Evolutionary conservation across 768 basidiomycete genomes (phyloP).

Genomic region (Pluteus cervinus): DNA sequence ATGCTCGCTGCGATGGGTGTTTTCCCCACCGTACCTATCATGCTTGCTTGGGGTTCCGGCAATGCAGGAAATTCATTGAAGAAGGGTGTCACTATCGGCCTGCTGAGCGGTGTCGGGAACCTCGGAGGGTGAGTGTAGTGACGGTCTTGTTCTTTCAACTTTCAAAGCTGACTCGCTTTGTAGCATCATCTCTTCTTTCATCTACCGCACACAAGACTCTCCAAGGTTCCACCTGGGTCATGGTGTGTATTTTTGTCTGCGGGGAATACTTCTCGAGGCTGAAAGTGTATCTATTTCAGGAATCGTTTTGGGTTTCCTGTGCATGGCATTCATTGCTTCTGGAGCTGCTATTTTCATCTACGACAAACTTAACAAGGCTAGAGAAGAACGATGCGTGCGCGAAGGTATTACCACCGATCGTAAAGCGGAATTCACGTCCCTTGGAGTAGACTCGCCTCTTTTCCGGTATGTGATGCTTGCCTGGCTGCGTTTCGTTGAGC

Average conservation of each 20-base stretch:
- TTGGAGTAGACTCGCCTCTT: no score
- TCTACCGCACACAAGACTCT: conserved; percentile 22
- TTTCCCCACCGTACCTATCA: conserved; percentile 33
- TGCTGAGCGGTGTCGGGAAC: conserved; percentile 41
- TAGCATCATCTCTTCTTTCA: conserved; percentile 29
- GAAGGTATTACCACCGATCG: no score
- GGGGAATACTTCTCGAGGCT: no score
- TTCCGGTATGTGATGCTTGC: no score
- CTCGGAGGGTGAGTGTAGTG: conserved; percentile 25
- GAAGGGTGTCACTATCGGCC: conserved; percentile 38
- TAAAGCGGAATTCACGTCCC: no score
- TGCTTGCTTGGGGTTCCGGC: conserved; percentile 40
- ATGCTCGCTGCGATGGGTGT: conserved; percentile 39
- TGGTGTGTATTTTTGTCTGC: conserved; percentile 8
- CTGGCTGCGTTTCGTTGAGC: no score
- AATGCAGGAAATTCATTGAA: conserved; percentile 48
- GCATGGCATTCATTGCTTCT: no score
- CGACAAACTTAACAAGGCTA: no score
- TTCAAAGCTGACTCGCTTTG: conserved; percentile 2
- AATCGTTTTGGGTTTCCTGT: no score
- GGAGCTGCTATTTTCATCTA: no score
- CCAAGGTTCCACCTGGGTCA: conserved; percentile 23
- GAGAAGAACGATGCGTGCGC: no score
- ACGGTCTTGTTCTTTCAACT: neutral
- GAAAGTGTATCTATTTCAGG: no score